Percentiles rank a stretch among this genome's conserved stretches.
Evolutionary conservation across 1,284 basidiomycete genomes (phyloP).

Genomic region (Sphaerobolus stellatus): DNA sequence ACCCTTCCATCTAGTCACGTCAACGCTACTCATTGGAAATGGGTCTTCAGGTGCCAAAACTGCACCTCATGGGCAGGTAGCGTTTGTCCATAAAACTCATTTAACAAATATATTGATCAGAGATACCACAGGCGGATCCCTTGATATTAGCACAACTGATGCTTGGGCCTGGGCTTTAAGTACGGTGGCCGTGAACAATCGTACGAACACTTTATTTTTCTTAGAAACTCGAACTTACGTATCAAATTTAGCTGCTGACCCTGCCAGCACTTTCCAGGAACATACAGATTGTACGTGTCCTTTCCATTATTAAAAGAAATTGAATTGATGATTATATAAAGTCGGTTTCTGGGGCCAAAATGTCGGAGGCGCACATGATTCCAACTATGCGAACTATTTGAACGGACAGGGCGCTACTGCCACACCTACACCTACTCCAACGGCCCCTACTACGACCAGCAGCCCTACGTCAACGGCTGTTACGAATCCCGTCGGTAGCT

Average conservation of each 20-base stretch:
- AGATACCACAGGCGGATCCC: neutral
- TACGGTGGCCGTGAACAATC: slow-evolving; percentile 11
- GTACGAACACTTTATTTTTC: neutral
- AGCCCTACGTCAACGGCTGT: slow-evolving; percentile 37
- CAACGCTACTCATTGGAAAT: slow-evolving; percentile 56
- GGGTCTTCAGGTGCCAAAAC: slow-evolving; percentile 56
- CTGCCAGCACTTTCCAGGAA: slow-evolving; percentile 39
- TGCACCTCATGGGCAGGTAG: slow-evolving; percentile 36
- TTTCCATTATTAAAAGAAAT: neutral
- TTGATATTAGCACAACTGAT: slow-evolving; percentile 20
- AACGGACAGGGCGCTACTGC: slow-evolving; percentile 40
- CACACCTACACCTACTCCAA: slow-evolving; percentile 21
- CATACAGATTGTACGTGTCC: slow-evolving; percentile 44
- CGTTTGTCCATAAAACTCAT: neutral
- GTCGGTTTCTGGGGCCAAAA: slow-evolving; percentile 61
- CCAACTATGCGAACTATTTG: slow-evolving; percentile 51
- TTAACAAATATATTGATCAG: neutral
- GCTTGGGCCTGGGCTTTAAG: slow-evolving; percentile 55
- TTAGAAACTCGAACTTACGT: slow-evolving; percentile 20
- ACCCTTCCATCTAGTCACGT: slow-evolving; percentile 41
- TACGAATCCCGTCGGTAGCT: slow-evolving; percentile 25
- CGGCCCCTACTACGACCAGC: slow-evolving; percentile 26
- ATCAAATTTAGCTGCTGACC: slow-evolving; percentile 30
- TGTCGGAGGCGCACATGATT: slow-evolving; percentile 46
- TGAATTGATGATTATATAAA: slow-evolving; percentile 20